Percentiles rank a stretch among this genome's conserved stretches.
Conservation (phyloP, 176 grass and related monocot genomes). For the Canna indica region DNA sequence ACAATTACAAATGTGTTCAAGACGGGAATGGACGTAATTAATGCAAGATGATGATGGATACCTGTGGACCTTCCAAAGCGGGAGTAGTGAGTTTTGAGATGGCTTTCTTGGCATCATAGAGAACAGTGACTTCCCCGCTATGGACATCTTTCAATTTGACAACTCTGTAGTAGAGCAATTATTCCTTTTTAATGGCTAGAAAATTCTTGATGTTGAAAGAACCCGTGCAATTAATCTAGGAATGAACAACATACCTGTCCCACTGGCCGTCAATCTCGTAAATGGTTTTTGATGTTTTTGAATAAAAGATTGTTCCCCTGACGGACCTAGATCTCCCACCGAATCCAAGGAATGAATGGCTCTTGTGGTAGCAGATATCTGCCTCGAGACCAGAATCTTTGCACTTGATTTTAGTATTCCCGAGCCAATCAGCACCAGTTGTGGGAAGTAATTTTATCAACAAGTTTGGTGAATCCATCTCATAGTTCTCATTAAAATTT, state of each 20-base stretch:
- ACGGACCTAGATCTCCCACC: conserved; percentile 54
- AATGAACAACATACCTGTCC: conserved; percentile 33
- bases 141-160: conserved; percentile 43
- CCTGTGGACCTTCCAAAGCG: conserved; percentile 37
- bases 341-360: conserved; percentile 48
- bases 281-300: conserved; percentile 14
- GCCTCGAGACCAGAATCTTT: conserved; percentile 54
- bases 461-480: conserved; percentile 64
- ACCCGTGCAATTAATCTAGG: neutral
- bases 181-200: neutral
- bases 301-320: conserved; percentile 38
- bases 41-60: conserved; percentile 16
- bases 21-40: too few species aligned
- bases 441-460: conserved; percentile 55
- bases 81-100: conserved; percentile 54
- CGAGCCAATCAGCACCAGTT: conserved; percentile 49
- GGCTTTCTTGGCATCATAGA: conserved; percentile 50
- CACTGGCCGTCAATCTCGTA: conserved; percentile 69
- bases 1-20: too few species aligned
- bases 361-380: conserved; percentile 38
- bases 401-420: conserved; percentile 49
- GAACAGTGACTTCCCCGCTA: conserved; percentile 36
- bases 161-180: conserved; percentile 15
- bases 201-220: too few species aligned
- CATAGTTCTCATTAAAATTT: conserved; percentile 42